Percentiles rank a stretch among this genome's conserved stretches.
These are phyloP conservation scores for Gigaspora rosea DNA, from an alignment of 192 early-diverging fungal species.

Conservation along the genomic window DNA sequence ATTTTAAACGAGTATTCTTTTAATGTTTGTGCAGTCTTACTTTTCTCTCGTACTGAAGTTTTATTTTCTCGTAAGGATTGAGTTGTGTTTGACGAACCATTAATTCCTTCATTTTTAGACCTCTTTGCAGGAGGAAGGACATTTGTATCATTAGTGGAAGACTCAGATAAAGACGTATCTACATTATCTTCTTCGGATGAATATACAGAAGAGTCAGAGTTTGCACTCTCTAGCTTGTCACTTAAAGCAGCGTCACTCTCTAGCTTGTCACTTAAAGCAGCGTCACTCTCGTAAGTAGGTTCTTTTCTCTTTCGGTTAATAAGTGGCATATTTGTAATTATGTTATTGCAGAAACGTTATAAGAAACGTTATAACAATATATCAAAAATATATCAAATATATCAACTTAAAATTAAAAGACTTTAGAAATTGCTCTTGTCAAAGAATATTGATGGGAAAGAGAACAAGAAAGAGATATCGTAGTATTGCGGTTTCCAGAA, in stretches of 20 bases:
- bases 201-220: neutral
- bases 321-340: neutral
- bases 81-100: neutral
- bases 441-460: too few species aligned
- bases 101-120: neutral
- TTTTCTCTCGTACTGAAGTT: neutral
- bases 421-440: too few species aligned
- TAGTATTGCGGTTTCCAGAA: too few species aligned
- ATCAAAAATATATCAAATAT: neutral
- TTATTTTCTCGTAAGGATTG: neutral
- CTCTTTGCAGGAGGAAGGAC: neutral
- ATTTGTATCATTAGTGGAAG: neutral
- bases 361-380: too few species aligned
- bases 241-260: neutral
- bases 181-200: conserved; percentile 1
- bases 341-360: neutral
- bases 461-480: too few species aligned
- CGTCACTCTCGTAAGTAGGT: neutral
- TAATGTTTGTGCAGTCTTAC: neutral
- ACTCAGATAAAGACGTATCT: neutral
- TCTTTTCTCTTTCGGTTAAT: neutral
- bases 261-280: neutral
- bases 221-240: neutral
- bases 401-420: neutral
- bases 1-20: conserved; percentile 40